These are phyloP conservation scores for Cucurbita argyrosperma DNA, from an alignment of 306 rosid genomes.

Conservation along the genomic window DNA sequence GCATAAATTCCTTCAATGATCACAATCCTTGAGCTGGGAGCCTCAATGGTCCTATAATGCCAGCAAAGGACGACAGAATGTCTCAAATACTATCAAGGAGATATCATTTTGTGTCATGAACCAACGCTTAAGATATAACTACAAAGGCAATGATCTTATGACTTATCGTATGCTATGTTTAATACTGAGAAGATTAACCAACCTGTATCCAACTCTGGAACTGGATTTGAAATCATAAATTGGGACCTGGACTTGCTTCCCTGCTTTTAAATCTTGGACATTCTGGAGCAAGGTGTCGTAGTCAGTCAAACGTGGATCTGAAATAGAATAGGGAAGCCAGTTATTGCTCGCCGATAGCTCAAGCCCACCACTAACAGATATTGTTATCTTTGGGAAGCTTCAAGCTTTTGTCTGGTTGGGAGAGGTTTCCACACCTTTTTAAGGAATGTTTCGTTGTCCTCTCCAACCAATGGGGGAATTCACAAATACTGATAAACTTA, in stretches of 20 bases:
- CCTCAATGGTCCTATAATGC: conserved; percentile 77
- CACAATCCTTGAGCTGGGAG: conserved; percentile 78
- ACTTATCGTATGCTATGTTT: background rate
- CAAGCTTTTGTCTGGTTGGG: too few relatives aligned
- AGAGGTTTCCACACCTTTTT: too few relatives aligned
- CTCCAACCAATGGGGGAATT: background rate
- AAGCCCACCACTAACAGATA: too few relatives aligned
- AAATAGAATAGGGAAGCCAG: conserved; percentile 7
- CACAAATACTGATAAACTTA: background rate
- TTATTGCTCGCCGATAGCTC: background rate
- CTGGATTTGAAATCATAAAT: conserved; percentile 95
- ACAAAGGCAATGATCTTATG: background rate
- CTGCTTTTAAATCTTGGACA: conserved; percentile 72
- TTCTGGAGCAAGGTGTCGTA: conserved; percentile 84
- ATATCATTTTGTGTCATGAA: background rate
- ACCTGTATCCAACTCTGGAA: conserved; percentile 92
- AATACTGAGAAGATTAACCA: background rate
- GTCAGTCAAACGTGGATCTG: conserved; percentile 99
- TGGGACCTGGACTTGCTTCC: conserved; percentile 72
- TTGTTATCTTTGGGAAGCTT: too few relatives aligned
- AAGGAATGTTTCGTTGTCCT: too few relatives aligned
- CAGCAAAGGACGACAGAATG: background rate
- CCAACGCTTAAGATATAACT: background rate
- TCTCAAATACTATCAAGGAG: background rate
- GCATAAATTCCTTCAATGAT: conserved; percentile 98